These are phyloP conservation scores for Chrysochromulina parva DNA, from an alignment of 78 protist genomes.

Conservation along the genomic window DNA sequence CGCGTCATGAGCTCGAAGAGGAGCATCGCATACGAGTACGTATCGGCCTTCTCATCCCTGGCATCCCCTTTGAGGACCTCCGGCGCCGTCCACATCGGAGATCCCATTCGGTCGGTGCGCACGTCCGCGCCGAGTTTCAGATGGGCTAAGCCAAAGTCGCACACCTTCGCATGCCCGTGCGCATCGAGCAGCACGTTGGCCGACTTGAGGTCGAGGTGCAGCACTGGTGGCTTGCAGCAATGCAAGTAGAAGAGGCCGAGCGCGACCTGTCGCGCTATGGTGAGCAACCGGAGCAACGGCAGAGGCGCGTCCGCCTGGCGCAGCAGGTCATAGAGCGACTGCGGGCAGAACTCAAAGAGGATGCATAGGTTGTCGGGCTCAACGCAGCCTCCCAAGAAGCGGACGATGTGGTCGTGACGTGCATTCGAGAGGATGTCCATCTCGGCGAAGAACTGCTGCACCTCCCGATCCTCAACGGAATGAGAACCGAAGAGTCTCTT, in stretches of 20 bases:
- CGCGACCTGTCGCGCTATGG: conserved; percentile 31
- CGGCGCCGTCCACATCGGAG: conserved; percentile 43
- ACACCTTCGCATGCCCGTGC: conserved; percentile 50
- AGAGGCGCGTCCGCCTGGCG: too few species aligned
- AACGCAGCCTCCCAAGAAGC: conserved; percentile 35
- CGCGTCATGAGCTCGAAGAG: conserved; percentile 37
- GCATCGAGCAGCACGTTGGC: conserved; percentile 65
- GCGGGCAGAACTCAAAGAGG: neutral
- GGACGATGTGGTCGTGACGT: conserved; percentile 36
- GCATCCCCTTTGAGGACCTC: conserved; percentile 7
- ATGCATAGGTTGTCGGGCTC: neutral
- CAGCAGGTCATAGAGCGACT: neutral
- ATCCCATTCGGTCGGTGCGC: conserved; percentile 9
- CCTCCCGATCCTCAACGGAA: neutral
- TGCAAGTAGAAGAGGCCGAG: conserved; percentile 67
- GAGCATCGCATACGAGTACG: conserved; percentile 54
- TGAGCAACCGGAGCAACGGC: too few species aligned
- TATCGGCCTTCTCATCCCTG: conserved; percentile 30
- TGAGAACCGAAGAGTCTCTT: neutral
- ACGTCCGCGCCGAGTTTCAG: neutral
- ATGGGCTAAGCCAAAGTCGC: conserved; percentile 71
- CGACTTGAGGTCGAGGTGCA: conserved; percentile 74
- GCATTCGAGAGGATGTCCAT: neutral
- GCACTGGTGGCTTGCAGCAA: conserved; percentile 56
- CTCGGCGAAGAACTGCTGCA: neutral